phyloP scores from a whole-genome alignment of 306 rosid species.

The Vigna reflexopilosa region DNA sequence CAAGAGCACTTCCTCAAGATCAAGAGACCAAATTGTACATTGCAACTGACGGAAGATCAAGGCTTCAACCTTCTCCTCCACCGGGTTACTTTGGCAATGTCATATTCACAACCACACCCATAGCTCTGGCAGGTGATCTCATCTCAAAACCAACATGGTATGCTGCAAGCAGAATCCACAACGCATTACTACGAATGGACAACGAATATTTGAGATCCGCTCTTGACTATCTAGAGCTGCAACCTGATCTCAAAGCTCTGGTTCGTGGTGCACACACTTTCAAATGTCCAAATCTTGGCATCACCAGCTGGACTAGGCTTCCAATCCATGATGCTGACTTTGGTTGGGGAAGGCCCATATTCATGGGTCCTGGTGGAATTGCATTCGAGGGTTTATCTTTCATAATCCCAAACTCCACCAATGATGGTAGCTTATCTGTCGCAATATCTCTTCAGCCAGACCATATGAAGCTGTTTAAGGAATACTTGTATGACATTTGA shows the following conservation, averaged over 20 bases:
- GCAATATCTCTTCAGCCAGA: slow-evolving; percentile 66
- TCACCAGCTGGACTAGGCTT: slow-evolving; percentile 91
- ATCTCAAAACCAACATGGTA: slow-evolving; percentile 80
- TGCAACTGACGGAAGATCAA: slow-evolving; percentile 87
- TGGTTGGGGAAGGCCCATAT: slow-evolving; percentile 96
- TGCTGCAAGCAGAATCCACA: slow-evolving; percentile 78
- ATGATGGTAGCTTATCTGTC: slow-evolving; percentile 75
- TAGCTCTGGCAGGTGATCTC: slow-evolving; percentile 71
- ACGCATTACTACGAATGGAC: slow-evolving; percentile 71
- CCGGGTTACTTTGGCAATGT: slow-evolving; percentile 89
- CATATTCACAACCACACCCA: slow-evolving; percentile 83
- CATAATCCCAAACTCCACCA: slow-evolving; percentile 68
- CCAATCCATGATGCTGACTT: slow-evolving; percentile 95
- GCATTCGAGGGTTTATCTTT: slow-evolving; percentile 82
- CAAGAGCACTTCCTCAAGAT: slow-evolving; percentile 70
- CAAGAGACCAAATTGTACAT: slow-evolving; percentile 82
- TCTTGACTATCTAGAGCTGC: slow-evolving; percentile 81
- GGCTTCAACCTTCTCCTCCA: slow-evolving; percentile 83
- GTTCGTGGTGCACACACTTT: slow-evolving; percentile 87
- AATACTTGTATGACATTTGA: slow-evolving; percentile 59
- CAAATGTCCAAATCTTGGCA: slow-evolving; percentile 90
- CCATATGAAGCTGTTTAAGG: slow-evolving; percentile 71
- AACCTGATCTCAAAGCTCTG: slow-evolving; percentile 81
- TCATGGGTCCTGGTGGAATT: slow-evolving; percentile 98
- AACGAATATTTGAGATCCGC: slow-evolving; percentile 80